Evolutionary conservation across 108 stramenopile genomes (phyloP).

Genomic region (Stephanodiscus triporus): DNA sequence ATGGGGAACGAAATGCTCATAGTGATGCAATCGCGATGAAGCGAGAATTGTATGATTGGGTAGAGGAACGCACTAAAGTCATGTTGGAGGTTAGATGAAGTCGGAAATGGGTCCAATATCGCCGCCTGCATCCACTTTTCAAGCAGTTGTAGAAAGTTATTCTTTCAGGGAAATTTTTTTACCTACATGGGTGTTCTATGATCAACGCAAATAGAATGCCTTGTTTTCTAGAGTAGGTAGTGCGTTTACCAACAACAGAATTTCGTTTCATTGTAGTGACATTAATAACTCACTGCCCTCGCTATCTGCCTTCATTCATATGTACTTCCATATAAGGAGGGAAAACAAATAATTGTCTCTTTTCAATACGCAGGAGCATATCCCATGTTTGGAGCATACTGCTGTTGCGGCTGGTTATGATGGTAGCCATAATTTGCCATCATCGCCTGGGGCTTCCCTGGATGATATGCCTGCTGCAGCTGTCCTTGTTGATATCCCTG

Average conservation of each 20-base stretch:
- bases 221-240: too few relatives aligned
- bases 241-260: too few relatives aligned
- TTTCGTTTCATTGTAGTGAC: too few relatives aligned
- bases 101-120: not conserved
- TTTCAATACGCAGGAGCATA: not conserved
- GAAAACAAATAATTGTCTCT: not conserved
- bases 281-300: too few relatives aligned
- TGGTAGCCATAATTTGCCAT: not conserved
- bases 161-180: too few relatives aligned
- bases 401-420: not conserved
- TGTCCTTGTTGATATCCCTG: not conserved
- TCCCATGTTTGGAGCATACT: not conserved
- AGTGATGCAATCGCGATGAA: conserved; percentile 64
- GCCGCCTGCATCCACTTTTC: too few relatives aligned
- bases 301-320: not conserved
- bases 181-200: too few relatives aligned
- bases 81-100: conserved; percentile 40
- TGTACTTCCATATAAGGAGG: not conserved
- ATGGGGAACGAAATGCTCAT: conserved; percentile 61
- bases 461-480: not conserved
- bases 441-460: conserved; percentile 1
- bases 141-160: too few relatives aligned
- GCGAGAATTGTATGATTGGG: conserved; percentile 73
- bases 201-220: too few relatives aligned
- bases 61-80: conserved; percentile 56